Conservation (phyloP, 2,329 filamentous ascomycete genomes). For the Tolypocladium sp. region DNA sequence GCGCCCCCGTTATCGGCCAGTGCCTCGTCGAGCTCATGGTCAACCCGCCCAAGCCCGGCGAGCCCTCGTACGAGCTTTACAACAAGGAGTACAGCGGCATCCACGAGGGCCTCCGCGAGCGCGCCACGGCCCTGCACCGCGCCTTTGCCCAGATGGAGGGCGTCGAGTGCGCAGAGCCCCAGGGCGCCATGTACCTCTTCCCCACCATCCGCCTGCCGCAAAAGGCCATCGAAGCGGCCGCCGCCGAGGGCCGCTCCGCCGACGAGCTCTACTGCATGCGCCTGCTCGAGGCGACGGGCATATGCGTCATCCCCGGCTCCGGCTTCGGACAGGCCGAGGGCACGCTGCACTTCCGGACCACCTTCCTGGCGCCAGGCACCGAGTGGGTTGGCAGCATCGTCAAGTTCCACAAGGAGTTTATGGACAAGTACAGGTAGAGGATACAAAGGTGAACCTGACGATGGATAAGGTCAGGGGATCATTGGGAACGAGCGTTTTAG, state of each 20-base stretch:
- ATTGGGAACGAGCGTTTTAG: not conserved
- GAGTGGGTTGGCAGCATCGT: conserved; percentile 85
- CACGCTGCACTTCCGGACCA: conserved; percentile 90
- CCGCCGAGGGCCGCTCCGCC: conserved; percentile 60
- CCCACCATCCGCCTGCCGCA: conserved; percentile 75
- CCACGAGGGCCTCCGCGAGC: conserved; percentile 65
- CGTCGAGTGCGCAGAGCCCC: conserved; percentile 79
- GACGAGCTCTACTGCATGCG: conserved; percentile 94
- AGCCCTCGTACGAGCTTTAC: conserved; percentile 79
- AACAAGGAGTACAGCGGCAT: conserved; percentile 77
- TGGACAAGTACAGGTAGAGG: conserved; percentile 62
- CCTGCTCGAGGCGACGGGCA: conserved; percentile 85
- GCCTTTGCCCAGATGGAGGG: conserved; percentile 95
- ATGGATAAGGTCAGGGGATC: not conserved
- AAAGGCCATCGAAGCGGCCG: conserved; percentile 69
- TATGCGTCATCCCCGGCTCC: conserved; percentile 86
- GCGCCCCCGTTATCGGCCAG: conserved; percentile 89
- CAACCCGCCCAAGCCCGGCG: conserved; percentile 78
- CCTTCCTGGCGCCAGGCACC: conserved; percentile 90
- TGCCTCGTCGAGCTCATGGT: conserved; percentile 97
- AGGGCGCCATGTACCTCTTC: conserved; percentile 99
- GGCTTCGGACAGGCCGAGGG: conserved; percentile 93
- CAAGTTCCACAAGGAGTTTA: conserved; percentile 86
- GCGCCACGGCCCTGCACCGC: conserved; percentile 77
- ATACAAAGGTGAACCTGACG: not conserved